Evolutionary conservation across 225 moss, liverwort and hornwort genomes (phyloP), one percentile per base, ranked within the genome.

Genomic region (Climacium dendroides): DNA sequence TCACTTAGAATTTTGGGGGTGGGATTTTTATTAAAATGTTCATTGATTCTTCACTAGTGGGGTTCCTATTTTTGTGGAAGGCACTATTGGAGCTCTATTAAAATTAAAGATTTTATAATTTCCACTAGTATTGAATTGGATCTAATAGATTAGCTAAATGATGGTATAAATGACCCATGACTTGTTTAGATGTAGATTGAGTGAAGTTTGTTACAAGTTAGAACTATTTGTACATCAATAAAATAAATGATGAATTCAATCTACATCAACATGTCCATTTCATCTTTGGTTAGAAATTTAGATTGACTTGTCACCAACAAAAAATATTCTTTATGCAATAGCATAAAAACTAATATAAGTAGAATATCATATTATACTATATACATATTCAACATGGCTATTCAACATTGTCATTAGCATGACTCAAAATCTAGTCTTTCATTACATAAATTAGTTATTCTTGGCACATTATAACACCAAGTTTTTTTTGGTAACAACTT

Each of bases 351-450:
- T 17, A 54, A 57, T 57, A 2, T 11, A 52, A 13, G 1, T 13
- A 34, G 1, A 50, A 32, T 50, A 50, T 0, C 5, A 35, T 53
- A 53, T 15, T 35, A 3, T 35, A 34, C 0, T 9, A 23, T 14
- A 75, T 34, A 13, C 20, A 35, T 35, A 53, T 0, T 76, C 23
- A 53, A 76, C 0, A 53, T 53, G 9, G 23, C 15, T 35, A 34
- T 29, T 50, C 0, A 53, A 0, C 9, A 9, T 23, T 76, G 6
- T 26, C 9, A 53, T 35, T 23, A 32, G 34, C 0, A 0, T 34
- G 52, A 74, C 5, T 74, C 32, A 34, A 75, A 74, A 22, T 55
- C 16, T 37, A 78, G 10, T 26, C 4, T 37, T 53, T 5, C 2
- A 35, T 2, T 23, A 7, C 39, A 78, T 37, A 78, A 55, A 15